These are phyloP conservation scores for Helianthus annuus DNA, from an alignment of 129 eudicot genomes.

Conservation along the genomic window HanXRQr2.0-SUNRISE NC_035439.2:146823705-146824204, in stretches of 20 bases:
- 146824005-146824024: not conserved
- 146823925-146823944: slow-evolving; percentile 24
- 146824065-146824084: not conserved
- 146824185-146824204: not conserved
- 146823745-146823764: slow-evolving; percentile 15
- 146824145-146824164: not conserved
- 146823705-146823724: slow-evolving; percentile 12
- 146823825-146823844: slow-evolving; percentile 12
- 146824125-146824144: not conserved
- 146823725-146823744: not conserved
- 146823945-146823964: not conserved
- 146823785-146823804: slow-evolving; percentile 23
- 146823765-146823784: slow-evolving; percentile 17
- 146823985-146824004: slow-evolving; percentile 6
- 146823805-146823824: slow-evolving; percentile 14
- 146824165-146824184: not conserved
- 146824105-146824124: not conserved
- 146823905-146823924: slow-evolving; percentile 13
- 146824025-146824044: not conserved
- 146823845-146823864: slow-evolving; percentile 17
- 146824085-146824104: not conserved
- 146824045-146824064: not conserved
- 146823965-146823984: slow-evolving; percentile 3
- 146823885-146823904: not conserved
- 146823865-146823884: not conserved